These are phyloP conservation scores for Candida mattraensis DNA, from an alignment of 805 yeast genomes.

Conservation along the genomic window DNA sequence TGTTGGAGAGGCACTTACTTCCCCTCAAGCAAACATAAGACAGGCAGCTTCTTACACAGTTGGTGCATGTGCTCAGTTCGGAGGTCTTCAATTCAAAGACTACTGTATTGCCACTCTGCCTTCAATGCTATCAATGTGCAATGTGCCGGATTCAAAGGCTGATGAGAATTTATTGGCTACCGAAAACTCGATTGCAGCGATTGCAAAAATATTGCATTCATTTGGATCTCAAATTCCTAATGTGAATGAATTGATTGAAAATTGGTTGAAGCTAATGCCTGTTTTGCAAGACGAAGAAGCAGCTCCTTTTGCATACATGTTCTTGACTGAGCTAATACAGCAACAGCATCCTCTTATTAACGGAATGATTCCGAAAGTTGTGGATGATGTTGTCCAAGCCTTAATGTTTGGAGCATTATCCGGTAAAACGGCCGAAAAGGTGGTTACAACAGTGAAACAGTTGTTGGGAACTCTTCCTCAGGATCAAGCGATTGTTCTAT, in stretches of 20 bases:
- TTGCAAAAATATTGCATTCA: constrained; percentile 77
- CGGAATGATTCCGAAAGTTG: constrained; percentile 55
- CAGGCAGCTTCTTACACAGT: constrained; percentile 85
- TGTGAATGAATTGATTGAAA: constrained; percentile 58
- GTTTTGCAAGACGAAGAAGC: constrained; percentile 82
- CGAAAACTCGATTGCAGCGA: constrained; percentile 78
- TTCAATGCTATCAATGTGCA: constrained; percentile 68
- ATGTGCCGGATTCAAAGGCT: constrained; percentile 78
- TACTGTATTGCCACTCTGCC: constrained; percentile 70
- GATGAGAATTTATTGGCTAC: constrained; percentile 86
- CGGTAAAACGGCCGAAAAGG: constrained; percentile 70
- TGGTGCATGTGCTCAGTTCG: constrained; percentile 84
- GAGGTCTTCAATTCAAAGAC: constrained; percentile 62
- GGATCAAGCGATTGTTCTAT: constrained; percentile 61
- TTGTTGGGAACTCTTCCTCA: constrained; percentile 67
- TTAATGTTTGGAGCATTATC: constrained; percentile 61
- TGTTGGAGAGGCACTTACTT: constrained; percentile 64
- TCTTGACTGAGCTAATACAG: constrained; percentile 69
- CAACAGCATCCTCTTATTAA: constrained; percentile 58
- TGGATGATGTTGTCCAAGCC: constrained; percentile 74
- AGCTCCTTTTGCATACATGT: constrained; percentile 79
- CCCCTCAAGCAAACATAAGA: constrained; percentile 70
- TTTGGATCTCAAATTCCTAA: constrained; percentile 60
- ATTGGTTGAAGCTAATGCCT: constrained; percentile 84
- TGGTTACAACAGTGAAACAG: constrained; percentile 61